Evolutionary conservation across 306 rosid species (phyloP), one percentile per base, ranked within the genome.

Genomic region (Inga oerstediana): DNA sequence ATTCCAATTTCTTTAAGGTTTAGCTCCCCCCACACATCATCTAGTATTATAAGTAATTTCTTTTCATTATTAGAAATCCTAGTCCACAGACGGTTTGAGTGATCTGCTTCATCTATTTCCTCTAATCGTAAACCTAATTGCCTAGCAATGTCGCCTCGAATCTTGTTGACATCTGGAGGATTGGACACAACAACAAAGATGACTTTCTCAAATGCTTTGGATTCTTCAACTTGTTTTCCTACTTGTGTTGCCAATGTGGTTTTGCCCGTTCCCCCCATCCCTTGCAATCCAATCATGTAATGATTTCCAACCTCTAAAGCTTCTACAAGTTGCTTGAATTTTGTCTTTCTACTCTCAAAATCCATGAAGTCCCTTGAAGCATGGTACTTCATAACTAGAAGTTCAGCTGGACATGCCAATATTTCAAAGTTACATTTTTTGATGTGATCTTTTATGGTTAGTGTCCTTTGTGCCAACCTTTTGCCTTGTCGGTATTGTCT

Each of bases 1-100:
- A 86, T 74, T 41, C 86, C 88, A 24, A 79, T 46, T n/a, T 4
- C 35, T 2, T 1, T 34, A 35, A 82, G 49, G 69, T 58, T 6
- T 4, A 82, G 78, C 10, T 17, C 8, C 43, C 27, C 19, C 74
- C 74, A 39, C 11, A 39, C 27, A 7, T 68, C 74, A 19, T 68
- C 74, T 19, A 68, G 11, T 68, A 68, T 68, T 56, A 56, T 20
- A 20, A 56, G 64, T 7, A 56, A 20, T 8, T 56, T 20, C 10
- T 2, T 20, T 20, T 20, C 4, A 7, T 56, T 8, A 0, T 54
- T 8, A 56, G 0, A 20, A 56, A 56, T 56, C 2, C 1, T 56
- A 56, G 3, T 8, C 64, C 64, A 56, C 30, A 56, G 8, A 0
- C 0, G 1, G 30, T 2, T 7, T 7, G 30, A 56, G 27, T 8